Evolutionary conservation across 352 stramenopile genomes (phyloP), one percentile per base, ranked within the genome.

Genomic region (Phytopythium montanum): DNA sequence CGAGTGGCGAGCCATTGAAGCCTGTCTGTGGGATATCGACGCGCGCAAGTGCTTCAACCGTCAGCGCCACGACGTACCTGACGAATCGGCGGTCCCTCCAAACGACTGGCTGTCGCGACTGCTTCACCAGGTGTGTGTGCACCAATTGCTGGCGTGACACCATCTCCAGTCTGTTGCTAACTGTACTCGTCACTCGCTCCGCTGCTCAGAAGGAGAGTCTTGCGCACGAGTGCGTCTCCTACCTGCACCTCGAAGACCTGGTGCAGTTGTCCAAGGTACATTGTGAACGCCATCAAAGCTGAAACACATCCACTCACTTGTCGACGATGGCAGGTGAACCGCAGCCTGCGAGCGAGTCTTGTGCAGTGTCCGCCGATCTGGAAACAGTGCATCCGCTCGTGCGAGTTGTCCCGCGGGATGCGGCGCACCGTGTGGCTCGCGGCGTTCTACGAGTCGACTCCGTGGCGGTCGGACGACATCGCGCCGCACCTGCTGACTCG

Each of bases 341-440:
- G 70, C 44, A 26, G 38, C 4, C 31, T 87, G 5, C 74, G 77
- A 26, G 61, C 59, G 26, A 58, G 68, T n/a, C 65, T 89, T n/a
- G 5, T 68, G 2, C 59, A 68, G 18, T 83, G 68, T 34, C 65
- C 82, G n/a, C 70, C 85, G 0, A 60, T 87, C 3, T 94, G 85
- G 85, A 91, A 91, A 54, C 86, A 84, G 48, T 81, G 71, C 36
- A 87, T 94, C 54, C 73, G 85, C 12, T 69, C 72, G 10, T 72
- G 78, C 36, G 76, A 79, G 10, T 42, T 94, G 26, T 71, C 67
- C 6, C 56, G 64, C n/a, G 25, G 58, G 0, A 74, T 79, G 16
- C 81, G 85, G 7, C 81, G 72, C 48, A 73, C 71, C 1, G 58
- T 94, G 23, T 94, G 85, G 85, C 72, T 94, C 13, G 76, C 65